Percentiles rank a stretch among this genome's conserved stretches.
phyloP scores from a whole-genome alignment of 495 filamentous ascomycete genomes.

The Trichoderma orchidacearum region DNA sequence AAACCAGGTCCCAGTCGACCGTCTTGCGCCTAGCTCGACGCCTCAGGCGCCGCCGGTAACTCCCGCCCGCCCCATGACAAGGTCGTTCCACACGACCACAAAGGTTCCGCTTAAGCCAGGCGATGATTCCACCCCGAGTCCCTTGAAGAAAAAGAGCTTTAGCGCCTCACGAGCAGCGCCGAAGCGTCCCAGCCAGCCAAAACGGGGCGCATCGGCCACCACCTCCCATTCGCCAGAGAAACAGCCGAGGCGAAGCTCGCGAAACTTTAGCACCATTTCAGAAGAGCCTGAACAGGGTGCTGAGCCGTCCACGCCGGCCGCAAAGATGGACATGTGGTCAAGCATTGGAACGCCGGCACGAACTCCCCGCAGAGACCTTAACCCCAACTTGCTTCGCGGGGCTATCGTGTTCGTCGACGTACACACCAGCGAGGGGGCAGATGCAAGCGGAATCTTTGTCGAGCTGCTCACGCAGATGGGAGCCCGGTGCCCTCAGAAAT shows the following conservation, averaged over 20 bases:
- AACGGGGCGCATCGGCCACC: slow-evolving; percentile 26
- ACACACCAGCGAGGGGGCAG: slow-evolving; percentile 77
- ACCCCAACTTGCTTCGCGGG: slow-evolving; percentile 45
- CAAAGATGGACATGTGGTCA: slow-evolving; percentile 32
- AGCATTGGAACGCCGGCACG: slow-evolving; percentile 39
- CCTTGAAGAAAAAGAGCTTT: slow-evolving; percentile 30
- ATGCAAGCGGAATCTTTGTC: slow-evolving; percentile 72
- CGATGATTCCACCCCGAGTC: slow-evolving; percentile 44
- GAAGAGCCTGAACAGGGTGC: slow-evolving; percentile 3
- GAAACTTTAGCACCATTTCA: slow-evolving; percentile 7
- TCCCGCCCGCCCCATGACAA: not conserved
- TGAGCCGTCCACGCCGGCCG: slow-evolving; percentile 11
- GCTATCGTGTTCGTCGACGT: slow-evolving; percentile 86
- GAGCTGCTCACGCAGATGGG: slow-evolving; percentile 76
- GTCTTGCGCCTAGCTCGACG: slow-evolving; percentile 5
- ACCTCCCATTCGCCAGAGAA: slow-evolving; percentile 31
- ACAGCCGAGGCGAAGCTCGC: slow-evolving; percentile 8
- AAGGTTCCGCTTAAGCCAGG: slow-evolving; percentile 65
- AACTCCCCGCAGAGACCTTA: slow-evolving; percentile 36
- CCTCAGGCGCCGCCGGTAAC: not conserved
- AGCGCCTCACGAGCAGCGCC: slow-evolving; percentile 35
- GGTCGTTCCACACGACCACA: slow-evolving; percentile 51
- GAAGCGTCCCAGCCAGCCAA: slow-evolving; percentile 12
- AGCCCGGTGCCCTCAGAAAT: slow-evolving; percentile 67
- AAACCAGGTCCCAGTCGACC: slow-evolving; percentile 42